Percentiles rank a stretch among this genome's conserved stretches.
Conservation (phyloP, 805 yeast species). For the Candida namnaoensis region DNA sequence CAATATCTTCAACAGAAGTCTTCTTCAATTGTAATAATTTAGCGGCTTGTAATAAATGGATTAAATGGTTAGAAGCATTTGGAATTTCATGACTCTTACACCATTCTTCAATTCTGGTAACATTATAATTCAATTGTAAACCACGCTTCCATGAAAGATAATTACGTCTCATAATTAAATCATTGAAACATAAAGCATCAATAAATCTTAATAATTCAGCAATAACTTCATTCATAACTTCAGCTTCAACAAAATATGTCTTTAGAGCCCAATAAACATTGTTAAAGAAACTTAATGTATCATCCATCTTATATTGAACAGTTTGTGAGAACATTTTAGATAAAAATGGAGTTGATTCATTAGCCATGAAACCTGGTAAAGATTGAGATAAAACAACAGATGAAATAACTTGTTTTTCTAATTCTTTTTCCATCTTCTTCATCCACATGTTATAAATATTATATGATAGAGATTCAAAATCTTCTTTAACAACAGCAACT, state of each 20-base stretch:
- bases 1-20: conserved; percentile 81
- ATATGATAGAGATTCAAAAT: conserved; percentile 85
- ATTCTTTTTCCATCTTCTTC: conserved; percentile 85
- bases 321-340: conserved; percentile 72
- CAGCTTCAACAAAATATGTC: conserved; percentile 78
- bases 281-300: conserved; percentile 81
- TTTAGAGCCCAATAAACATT: conserved; percentile 90
- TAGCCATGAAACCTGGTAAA: conserved; percentile 90
- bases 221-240: conserved; percentile 77
- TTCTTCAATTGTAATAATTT: conserved; percentile 89
- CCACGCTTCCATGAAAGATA: conserved; percentile 98
- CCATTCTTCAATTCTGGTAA: conserved; percentile 97
- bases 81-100: conserved; percentile 88
- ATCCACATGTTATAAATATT: conserved; percentile 96
- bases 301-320: conserved; percentile 86
- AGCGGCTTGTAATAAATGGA: conserved; percentile 87
- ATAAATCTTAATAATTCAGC: conserved; percentile 77
- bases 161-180: conserved; percentile 87
- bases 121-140: conserved; percentile 90
- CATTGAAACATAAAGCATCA: conserved; percentile 92
- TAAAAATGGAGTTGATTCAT: conserved; percentile 71
- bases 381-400: conserved; percentile 94
- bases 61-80: conserved; percentile 77
- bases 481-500: conserved; percentile 88
- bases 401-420: conserved; percentile 88